Evolutionary conservation across 129 eudicot species (phyloP).

Genomic region (Solidago caesia): DNA sequence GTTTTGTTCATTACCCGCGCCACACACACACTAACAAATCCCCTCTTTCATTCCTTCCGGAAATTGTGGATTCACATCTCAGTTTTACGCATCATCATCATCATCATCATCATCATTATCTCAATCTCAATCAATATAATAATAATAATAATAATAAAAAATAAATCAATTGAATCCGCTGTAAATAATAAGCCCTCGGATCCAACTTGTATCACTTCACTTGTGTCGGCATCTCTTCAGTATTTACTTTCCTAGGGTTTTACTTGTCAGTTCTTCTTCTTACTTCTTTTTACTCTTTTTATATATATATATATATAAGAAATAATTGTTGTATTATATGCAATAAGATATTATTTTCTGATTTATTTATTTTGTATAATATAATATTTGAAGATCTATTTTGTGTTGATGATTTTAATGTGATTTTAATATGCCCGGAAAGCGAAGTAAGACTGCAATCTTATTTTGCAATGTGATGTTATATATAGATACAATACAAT

Average conservation of each 20-base stretch:
- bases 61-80: slow-evolving; percentile 33
- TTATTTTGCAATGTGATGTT: slow-evolving; percentile 3
- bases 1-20: background rate
- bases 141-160: too few relatives aligned
- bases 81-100: background rate
- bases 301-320: slow-evolving; percentile 19
- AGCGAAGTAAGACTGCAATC: too few relatives aligned
- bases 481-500: slow-evolving; percentile 4
- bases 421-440: background rate
- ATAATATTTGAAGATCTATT: slow-evolving; percentile 6
- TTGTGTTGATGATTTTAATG: slow-evolving; percentile 12
- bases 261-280: slow-evolving; percentile 20
- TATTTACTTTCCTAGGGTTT: slow-evolving; percentile 20
- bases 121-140: too few relatives aligned
- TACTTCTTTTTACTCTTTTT: background rate
- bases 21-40: slow-evolving; percentile 14
- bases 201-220: slow-evolving; percentile 33
- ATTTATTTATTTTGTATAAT: slow-evolving; percentile 18
- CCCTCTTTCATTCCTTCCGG: slow-evolving; percentile 9
- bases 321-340: slow-evolving; percentile 10
- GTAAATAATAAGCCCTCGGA: slow-evolving; percentile 26
- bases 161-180: slow-evolving; percentile 2
- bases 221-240: slow-evolving; percentile 35
- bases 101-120: too few relatives aligned
- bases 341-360: slow-evolving; percentile 20